Evolutionary conservation across 257 asterid genomes (phyloP).

Genomic region (Agastache rugosa): DNA sequence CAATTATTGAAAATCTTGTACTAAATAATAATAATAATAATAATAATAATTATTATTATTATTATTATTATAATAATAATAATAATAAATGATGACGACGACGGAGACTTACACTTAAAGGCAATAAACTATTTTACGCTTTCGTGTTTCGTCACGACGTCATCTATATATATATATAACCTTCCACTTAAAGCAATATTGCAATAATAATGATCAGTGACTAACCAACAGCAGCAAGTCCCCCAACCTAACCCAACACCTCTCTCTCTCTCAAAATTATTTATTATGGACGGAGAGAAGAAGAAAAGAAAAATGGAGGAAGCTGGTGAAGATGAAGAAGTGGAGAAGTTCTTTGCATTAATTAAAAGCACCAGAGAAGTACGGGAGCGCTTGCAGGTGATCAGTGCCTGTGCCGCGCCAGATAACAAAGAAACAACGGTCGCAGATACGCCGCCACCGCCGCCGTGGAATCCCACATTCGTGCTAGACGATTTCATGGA

Average conservation of each 20-base stretch:
- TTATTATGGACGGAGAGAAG: conserved; percentile 34
- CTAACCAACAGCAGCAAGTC: neutral
- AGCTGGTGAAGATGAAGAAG: conserved; percentile 20
- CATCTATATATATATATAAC: neutral
- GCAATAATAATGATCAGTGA: too few relatives aligned
- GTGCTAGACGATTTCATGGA: conserved; percentile 42
- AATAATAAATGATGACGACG: too few relatives aligned
- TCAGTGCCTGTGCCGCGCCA: neutral
- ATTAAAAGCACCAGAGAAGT: conserved; percentile 41
- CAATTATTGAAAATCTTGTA: too few relatives aligned
- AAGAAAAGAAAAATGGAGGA: conserved; percentile 37
- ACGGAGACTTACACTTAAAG: too few relatives aligned
- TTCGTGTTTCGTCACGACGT: too few relatives aligned
- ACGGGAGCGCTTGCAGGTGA: conserved; percentile 13
- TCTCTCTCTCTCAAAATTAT: neutral
- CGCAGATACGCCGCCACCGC: conserved; percentile 18
- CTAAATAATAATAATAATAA: too few relatives aligned
- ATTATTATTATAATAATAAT: too few relatives aligned
- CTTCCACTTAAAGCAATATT: neutral
- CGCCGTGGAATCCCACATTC: conserved; percentile 42
- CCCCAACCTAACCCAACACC: neutral
- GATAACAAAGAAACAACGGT: neutral
- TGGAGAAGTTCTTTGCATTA: conserved; percentile 44
- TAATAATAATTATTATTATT: too few relatives aligned
- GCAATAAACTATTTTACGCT: neutral